Base-by-base conservation (phyloP, 768 basidiomycete genomes). In the Xanthoconium stramineum region DNA sequence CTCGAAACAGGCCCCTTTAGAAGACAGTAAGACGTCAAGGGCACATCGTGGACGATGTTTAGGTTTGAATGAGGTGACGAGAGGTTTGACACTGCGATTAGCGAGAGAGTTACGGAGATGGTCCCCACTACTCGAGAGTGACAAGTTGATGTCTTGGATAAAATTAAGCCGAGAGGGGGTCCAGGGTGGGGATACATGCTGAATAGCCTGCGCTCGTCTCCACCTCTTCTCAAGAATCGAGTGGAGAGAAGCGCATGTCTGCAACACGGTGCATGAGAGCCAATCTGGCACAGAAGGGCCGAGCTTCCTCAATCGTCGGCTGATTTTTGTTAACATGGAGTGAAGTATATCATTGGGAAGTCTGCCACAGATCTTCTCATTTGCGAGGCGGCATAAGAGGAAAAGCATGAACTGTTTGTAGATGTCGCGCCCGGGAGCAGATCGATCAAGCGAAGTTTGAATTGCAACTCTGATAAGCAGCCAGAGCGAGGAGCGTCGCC, bases 361-460 rank as follows among this genome's bases (percentile, higher is more conserved):
- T 11, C 65, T 47, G 0, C 2, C 13, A 1, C 57, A 46, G 1
- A 67, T 48, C 5, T 67, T 69, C 5, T 62, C 29, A 3, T 62
- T 35, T 3, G 76, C 59, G 3, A 70, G 53, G 24, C 58, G 38
- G 6, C 72, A 60, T 36, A 76, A 61, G 48, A 81, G 65, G 47
- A 72, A 81, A 2, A 76, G 40, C 61, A 82, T 75, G 64, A 83
- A 83, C 3, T 36, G 11, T 52, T 84, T 83, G 67, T 84, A 84
- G 0, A 65, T 61, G 13, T 39, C 42, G 12, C 43, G 10, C 3
- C 61, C 67, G 4, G 52, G 53, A n/a, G 47, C 15, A 24, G 40
- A 56, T 10, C 33, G 39, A 11, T 56, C 53, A 2, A 75, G 36
- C 0, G 75, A 55, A 1, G 69, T 73, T 42, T 75, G 75, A 11